Percentiles rank a stretch among this genome's conserved stretches.
Evolutionary conservation across 352 stramenopile genomes (phyloP).

Genomic region (Phytophthora idaei): DNA sequence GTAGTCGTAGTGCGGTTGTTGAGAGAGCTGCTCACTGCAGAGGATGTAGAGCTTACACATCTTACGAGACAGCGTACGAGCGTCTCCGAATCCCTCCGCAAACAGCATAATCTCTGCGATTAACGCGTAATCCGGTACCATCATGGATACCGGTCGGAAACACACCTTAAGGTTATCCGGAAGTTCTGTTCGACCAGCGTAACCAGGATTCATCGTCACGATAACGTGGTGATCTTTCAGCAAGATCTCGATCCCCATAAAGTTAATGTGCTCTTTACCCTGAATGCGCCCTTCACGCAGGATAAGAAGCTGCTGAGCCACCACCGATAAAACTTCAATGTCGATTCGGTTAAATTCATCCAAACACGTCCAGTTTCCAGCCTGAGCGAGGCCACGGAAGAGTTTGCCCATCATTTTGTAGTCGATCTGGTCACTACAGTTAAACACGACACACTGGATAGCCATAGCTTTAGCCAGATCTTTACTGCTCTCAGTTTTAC

Average conservation of each 20-base stretch:
- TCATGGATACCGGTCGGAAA: slow-evolving; percentile 97
- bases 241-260: slow-evolving; percentile 96
- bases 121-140: slow-evolving; percentile 95
- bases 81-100: slow-evolving; percentile 94
- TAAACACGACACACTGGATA: slow-evolving; percentile 96
- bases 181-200: slow-evolving; percentile 95
- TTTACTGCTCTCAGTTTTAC: slow-evolving; percentile 97
- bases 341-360: slow-evolving; percentile 97
- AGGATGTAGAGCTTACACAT: slow-evolving; percentile 96
- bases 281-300: slow-evolving; percentile 81
- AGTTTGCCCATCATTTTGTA: slow-evolving; percentile 98
- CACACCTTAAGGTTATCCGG: slow-evolving; percentile 97
- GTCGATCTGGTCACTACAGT: slow-evolving; percentile 96
- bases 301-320: slow-evolving; percentile 91
- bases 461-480: slow-evolving; percentile 94
- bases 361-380: slow-evolving; percentile 90
- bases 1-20: slow-evolving; percentile 96
- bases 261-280: slow-evolving; percentile 92
- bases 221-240: slow-evolving; percentile 97
- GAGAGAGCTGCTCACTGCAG: slow-evolving; percentile 94
- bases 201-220: slow-evolving; percentile 98
- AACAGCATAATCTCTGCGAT: slow-evolving; percentile 98
- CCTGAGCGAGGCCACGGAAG: slow-evolving; percentile 92
- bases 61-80: slow-evolving; percentile 94
- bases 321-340: slow-evolving; percentile 94